Base-by-base conservation (phyloP, 2,329 filamentous ascomycete genomes). In the Akanthomyces lecanii region DNA sequence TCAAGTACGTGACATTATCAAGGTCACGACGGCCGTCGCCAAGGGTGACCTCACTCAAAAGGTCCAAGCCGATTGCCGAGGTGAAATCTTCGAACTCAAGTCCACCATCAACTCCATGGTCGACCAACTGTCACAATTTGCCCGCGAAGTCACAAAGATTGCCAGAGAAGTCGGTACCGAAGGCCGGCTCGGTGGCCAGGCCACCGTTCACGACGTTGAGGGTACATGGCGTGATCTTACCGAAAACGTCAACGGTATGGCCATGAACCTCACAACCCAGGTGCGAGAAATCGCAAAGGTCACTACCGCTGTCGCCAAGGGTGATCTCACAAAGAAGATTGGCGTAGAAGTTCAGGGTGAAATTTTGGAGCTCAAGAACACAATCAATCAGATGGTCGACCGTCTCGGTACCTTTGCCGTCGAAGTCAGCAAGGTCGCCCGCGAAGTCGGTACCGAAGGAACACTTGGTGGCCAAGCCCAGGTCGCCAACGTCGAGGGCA, bases 101-200 rank as follows among this genome's bases (percentile, higher is more conserved):
- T 93, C 92, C 65, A 98, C 95, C 53, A 99, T 98, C 81, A 99
- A 99, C 78, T 95, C 91, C 74, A 99, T 99, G 94, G 94, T 99
- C 68, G 95, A 97, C 75, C 95, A 97, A 75, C 82, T 99, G 63
- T 92, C 96, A 72, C 93, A 97, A 73, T 98, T 98, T 73, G 95
- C 95, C 11, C 90, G 92, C 72, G 94, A 98, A 79, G 95, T 99
- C 70, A 98, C 94, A 44, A 96, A 95, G 76, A 90, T 99, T 71
- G 94, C 94, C 44, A 89, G 92, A 74, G 94, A 98, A 77, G 95
- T 98, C 81, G 94, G 94, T 65, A 98, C 95, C 1, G 94, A 99
- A 76, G 94, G 94, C 70, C 88, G 92, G 66, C 84, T 99, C 18
- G 94, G 95, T 73, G 94, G 95, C 11, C 95, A 99, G 76, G 94